phyloP scores from a whole-genome alignment of 108 stramenopile genomes.

The Cylindrotheca closterium region DNA sequence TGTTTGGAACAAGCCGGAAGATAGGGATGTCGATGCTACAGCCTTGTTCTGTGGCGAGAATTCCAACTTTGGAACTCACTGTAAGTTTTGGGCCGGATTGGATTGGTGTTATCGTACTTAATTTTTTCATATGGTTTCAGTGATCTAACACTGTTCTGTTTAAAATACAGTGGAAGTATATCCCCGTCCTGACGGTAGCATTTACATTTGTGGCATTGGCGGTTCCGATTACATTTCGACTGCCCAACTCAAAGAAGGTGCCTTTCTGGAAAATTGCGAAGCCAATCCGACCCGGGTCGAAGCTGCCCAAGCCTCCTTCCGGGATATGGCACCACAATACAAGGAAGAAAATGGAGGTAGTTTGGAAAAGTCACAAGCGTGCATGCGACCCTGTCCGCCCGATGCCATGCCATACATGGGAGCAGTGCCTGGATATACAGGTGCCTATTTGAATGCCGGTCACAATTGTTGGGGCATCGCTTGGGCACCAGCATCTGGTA shows the following conservation, averaged over 20 bases:
- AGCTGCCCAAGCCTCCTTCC: constrained; percentile 74
- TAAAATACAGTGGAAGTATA: constrained; percentile 76
- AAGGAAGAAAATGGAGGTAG: constrained; percentile 41
- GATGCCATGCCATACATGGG: constrained; percentile 96
- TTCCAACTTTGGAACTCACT: constrained; percentile 76
- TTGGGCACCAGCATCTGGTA: constrained; percentile 93
- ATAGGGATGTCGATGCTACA: constrained; percentile 77
- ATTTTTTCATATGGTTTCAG: constrained; percentile 1
- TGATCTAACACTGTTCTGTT: too few species aligned
- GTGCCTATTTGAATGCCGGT: constrained; percentile 91
- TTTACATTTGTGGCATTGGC: constrained; percentile 97
- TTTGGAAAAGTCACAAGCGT: constrained; percentile 48
- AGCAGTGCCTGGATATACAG: constrained; percentile 66
- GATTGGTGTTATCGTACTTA: neutral
- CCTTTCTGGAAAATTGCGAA: constrained; percentile 62
- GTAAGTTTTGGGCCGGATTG: constrained; percentile 40
- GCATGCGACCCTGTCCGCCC: constrained; percentile 82
- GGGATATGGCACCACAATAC: constrained; percentile 69
- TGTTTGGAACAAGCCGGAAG: constrained; percentile 77
- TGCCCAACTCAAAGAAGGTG: constrained; percentile 79
- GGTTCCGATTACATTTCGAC: constrained; percentile 90
- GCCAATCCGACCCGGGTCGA: constrained; percentile 79
- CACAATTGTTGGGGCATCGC: constrained; percentile 97
- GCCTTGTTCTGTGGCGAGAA: constrained; percentile 97
- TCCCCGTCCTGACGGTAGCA: constrained; percentile 77